phyloP scores from a whole-genome alignment of 2,329 filamentous ascomycete species.

The Xylaria sp. region DNA sequence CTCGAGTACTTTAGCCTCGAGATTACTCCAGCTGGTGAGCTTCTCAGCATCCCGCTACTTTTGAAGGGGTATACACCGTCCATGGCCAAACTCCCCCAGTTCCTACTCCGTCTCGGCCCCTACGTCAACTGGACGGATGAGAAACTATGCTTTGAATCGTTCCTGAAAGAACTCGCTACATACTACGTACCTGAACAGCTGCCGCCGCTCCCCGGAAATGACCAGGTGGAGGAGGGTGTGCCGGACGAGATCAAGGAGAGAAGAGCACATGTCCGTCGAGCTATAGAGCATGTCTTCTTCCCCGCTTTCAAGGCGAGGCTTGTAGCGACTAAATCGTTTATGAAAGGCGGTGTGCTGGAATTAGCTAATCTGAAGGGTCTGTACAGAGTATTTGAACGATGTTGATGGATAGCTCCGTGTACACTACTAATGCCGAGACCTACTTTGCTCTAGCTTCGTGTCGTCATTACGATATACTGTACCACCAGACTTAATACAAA shows the following conservation, averaged over 20 bases:
- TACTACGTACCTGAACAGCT: constrained; percentile 93
- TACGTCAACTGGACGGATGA: constrained; percentile 89
- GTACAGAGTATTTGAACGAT: constrained; percentile 94
- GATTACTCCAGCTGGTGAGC: constrained; percentile 79
- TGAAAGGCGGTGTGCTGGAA: constrained; percentile 81
- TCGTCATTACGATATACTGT: neutral
- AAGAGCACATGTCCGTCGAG: constrained; percentile 74
- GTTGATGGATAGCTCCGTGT: constrained; percentile 60
- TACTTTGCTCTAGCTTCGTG: neutral
- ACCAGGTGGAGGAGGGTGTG: constrained; percentile 53
- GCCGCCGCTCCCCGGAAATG: constrained; percentile 57
- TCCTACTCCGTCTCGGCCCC: constrained; percentile 87
- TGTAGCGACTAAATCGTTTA: constrained; percentile 80
- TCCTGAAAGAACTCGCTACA: constrained; percentile 84
- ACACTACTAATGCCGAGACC: neutral
- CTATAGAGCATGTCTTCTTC: constrained; percentile 87
- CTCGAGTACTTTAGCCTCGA: constrained; percentile 91
- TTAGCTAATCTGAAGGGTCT: constrained; percentile 91
- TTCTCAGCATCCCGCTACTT: constrained; percentile 83
- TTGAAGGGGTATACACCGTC: constrained; percentile 89
- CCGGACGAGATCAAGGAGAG: constrained; percentile 66
- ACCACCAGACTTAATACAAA: neutral
- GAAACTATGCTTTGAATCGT: constrained; percentile 83
- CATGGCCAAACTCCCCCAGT: constrained; percentile 86
- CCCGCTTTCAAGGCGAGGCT: constrained; percentile 86